Evolutionary conservation across 1,284 basidiomycete genomes (phyloP), one percentile per base, ranked within the genome.

Genomic region (Trametes pubescens): DNA sequence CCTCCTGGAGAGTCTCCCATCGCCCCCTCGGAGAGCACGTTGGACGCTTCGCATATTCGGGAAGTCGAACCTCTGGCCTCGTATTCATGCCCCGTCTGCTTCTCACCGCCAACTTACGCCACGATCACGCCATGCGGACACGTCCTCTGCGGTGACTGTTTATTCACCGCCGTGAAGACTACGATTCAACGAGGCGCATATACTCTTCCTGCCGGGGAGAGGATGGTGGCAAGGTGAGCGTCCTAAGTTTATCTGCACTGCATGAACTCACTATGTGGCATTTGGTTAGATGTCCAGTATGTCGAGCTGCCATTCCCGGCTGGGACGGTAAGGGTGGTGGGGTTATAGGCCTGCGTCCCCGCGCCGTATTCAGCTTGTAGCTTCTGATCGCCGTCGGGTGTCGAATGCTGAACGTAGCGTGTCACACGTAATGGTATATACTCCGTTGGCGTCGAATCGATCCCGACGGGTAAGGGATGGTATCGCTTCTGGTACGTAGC

Each of bases 51-150:
- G 10, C 49, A 16, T 4, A 24, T 64, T 9, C 47, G 52, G 5
- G 64, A 65, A 10, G 62, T 68, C 2, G 86, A 90, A 56, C 85
- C 82, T 0, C 81, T 93, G 18, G 81, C 88, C 0, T 77, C 82
- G 2, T 92, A 91, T 71, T 83, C 82, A 0, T 93, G 92, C 71
- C 91, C 91, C 6, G 89, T 93, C 64, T 93, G 92, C 73, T 91
- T 92, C 79, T 86, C 81, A 40, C 82, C 89, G 1, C 91, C 91
- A 1, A 86, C 84, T 0, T 87, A 90, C 65, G 89, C 92, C 22
- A 91, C 90, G 0, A 75, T 93, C 58, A 92, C 90, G 0, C 90
- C 89, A 0, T 93, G 91, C 68, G 91, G 91, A 0, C 91, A 93
- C 66, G 82, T 93, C 49, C 86, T 86, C 65, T 93, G 91, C 68